Percentiles rank a stretch among this genome's conserved stretches.
Evolutionary conservation across 192 early-diverging fungal genomes (phyloP).

Genomic region (Coemansia sp.): DNA sequence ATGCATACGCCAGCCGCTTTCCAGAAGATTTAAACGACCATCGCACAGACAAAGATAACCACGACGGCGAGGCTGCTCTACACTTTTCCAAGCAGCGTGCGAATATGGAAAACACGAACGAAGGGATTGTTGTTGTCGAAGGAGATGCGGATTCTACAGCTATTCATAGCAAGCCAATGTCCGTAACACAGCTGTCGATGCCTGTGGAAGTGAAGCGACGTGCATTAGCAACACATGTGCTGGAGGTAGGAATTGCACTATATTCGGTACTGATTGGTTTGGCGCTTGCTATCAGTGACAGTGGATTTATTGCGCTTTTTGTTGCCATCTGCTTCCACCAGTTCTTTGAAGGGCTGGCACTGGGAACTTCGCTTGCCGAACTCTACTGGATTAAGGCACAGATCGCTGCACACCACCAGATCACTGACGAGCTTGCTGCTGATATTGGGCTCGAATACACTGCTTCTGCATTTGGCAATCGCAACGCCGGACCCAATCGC

Average conservation of each 20-base stretch:
- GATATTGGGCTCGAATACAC: too few relatives aligned
- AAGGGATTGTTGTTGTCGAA: background rate
- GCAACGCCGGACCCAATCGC: too few relatives aligned
- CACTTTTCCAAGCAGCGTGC: background rate
- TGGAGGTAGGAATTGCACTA: constrained; percentile 72
- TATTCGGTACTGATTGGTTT: constrained; percentile 77
- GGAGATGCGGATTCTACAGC: constrained; percentile 29
- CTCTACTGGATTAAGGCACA: constrained; percentile 54
- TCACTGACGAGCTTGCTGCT: too few relatives aligned
- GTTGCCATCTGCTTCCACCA: constrained; percentile 70
- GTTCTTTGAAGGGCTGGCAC: constrained; percentile 72
- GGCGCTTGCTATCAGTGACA: constrained; percentile 50
- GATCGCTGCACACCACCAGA: constrained; percentile 11
- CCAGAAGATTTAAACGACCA: background rate
- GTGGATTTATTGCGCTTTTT: constrained; percentile 59
- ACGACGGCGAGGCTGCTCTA: too few relatives aligned
- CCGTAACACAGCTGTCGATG: background rate
- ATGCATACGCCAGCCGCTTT: too few relatives aligned
- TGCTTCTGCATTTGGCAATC: too few relatives aligned
- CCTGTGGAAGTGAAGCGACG: constrained; percentile 27
- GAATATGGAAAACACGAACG: background rate
- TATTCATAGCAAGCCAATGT: constrained; percentile 13
- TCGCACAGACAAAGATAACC: too few relatives aligned
- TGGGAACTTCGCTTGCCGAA: constrained; percentile 69
- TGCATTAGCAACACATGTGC: constrained; percentile 60